Evolutionary conservation across 202 grass and related monocot genomes (phyloP).

Genomic region (Alloteropsis angusta): DNA sequence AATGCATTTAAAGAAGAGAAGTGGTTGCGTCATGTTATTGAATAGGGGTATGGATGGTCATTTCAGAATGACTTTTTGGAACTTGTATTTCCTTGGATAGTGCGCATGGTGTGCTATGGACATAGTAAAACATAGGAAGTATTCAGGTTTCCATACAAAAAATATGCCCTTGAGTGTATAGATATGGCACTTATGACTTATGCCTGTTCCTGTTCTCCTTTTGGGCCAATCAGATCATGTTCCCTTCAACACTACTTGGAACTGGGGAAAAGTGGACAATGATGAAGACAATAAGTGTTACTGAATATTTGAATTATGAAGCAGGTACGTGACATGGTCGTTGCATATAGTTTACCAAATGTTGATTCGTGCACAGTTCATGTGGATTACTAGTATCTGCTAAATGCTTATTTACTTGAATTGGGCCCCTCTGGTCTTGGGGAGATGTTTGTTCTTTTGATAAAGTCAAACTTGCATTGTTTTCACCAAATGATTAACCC

Average conservation of each 20-base stretch:
- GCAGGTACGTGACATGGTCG: slow-evolving; percentile 40
- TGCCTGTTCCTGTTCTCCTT: not conserved
- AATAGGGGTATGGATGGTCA: not conserved
- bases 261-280: slow-evolving; percentile 97
- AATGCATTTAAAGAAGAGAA: not conserved
- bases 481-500: not conserved
- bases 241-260: slow-evolving; percentile 92
- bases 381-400: not conserved
- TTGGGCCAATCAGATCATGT: slow-evolving; percentile 61
- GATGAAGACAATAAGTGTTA: slow-evolving; percentile 99
- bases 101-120: not conserved
- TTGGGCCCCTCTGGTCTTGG: not conserved
- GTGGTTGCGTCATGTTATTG: not conserved
- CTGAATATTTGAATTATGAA: slow-evolving; percentile 99
- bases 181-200: not conserved
- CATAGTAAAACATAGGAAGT: not conserved
- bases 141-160: not conserved
- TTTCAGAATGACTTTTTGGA: not conserved
- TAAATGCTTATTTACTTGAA: slow-evolving; percentile 10
- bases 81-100: not conserved
- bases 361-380: not conserved
- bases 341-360: not conserved
- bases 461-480: not conserved
- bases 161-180: not conserved
- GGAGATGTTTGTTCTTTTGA: not conserved